phyloP scores from a whole-genome alignment of 768 basidiomycete species.

The Lactarius hatsudake region DNA sequence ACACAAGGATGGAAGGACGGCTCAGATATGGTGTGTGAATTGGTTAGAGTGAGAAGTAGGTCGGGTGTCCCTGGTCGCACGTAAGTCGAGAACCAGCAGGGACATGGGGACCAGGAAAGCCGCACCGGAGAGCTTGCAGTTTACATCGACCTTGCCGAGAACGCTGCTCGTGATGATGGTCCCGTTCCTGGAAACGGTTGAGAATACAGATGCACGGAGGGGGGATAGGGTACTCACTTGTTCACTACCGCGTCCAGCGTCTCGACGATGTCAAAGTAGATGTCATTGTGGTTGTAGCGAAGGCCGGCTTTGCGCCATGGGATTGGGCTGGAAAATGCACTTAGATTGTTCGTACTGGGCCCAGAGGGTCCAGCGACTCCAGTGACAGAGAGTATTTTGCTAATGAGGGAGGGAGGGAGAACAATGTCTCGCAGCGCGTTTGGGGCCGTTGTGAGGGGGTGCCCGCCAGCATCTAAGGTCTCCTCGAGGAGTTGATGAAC shows the following conservation, averaged over 20 bases:
- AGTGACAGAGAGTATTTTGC: constrained; percentile 47
- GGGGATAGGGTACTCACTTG: constrained; percentile 47
- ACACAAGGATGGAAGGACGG: constrained; percentile 93
- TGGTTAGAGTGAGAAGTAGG: constrained; percentile 68
- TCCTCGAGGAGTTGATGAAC: constrained; percentile 97
- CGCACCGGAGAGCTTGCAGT: constrained; percentile 72
- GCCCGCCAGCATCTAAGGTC: constrained; percentile 89
- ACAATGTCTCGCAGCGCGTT: constrained; percentile 93
- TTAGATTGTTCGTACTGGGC: constrained; percentile 30
- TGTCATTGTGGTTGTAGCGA: constrained; percentile 83
- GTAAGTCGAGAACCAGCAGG: not conserved
- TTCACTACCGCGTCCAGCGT: constrained; percentile 75
- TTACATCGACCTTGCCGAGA: constrained; percentile 75
- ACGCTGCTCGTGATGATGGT: constrained; percentile 62
- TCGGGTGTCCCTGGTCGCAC: constrained; percentile 77
- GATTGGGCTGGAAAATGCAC: constrained; percentile 81
- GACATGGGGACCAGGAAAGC: not conserved
- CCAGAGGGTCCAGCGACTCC: constrained; percentile 43
- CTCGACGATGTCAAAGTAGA: constrained; percentile 89
- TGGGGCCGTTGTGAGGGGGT: constrained; percentile 86
- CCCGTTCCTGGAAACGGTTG: constrained; percentile 53
- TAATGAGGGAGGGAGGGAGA: constrained; percentile 80
- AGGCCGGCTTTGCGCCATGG: constrained; percentile 90
- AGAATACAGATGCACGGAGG: no score
- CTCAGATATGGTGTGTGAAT: constrained; percentile 41